These are phyloP conservation scores for Rhizopogon sp. DNA, from an alignment of 768 basidiomycete species.

Conservation along the genomic window DNA sequence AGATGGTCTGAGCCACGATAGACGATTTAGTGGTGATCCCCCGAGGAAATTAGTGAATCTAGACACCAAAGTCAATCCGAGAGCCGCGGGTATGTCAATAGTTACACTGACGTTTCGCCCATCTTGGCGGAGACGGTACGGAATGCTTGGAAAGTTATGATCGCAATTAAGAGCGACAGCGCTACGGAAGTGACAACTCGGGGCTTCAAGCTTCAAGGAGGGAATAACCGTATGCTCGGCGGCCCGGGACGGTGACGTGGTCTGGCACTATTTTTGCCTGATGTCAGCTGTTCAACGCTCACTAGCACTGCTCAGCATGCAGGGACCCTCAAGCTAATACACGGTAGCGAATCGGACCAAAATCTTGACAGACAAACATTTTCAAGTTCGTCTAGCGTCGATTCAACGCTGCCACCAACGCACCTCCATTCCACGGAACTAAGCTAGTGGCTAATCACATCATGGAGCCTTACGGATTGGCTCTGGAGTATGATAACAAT, in stretches of 20 bases:
- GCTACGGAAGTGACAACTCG: too few species aligned
- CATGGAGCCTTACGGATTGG: background rate
- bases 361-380: background rate
- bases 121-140: conserved; percentile 17
- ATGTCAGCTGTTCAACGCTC: background rate
- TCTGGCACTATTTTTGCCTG: background rate
- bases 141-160: background rate
- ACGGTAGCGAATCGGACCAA: background rate
- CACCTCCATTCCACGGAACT: background rate
- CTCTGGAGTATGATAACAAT: background rate
- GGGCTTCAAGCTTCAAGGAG: too few species aligned
- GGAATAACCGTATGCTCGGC: too few species aligned
- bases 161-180: background rate
- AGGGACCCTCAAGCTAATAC: background rate
- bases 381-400: too few species aligned
- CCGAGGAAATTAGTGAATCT: conserved; percentile 47
- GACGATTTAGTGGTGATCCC: conserved; percentile 73
- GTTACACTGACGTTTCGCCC: conserved; percentile 25
- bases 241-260: too few species aligned
- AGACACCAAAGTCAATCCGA: conserved; percentile 1
- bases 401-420: background rate
- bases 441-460: background rate
- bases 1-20: conserved; percentile 77
- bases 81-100: background rate
- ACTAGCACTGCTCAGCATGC: too few species aligned